A percentile compares a stretch with the other conserved stretches of the same genome.
Evolutionary conservation across 495 filamentous ascomycete genomes (phyloP).

Genomic region (Talaromyces nanjingensis): DNA sequence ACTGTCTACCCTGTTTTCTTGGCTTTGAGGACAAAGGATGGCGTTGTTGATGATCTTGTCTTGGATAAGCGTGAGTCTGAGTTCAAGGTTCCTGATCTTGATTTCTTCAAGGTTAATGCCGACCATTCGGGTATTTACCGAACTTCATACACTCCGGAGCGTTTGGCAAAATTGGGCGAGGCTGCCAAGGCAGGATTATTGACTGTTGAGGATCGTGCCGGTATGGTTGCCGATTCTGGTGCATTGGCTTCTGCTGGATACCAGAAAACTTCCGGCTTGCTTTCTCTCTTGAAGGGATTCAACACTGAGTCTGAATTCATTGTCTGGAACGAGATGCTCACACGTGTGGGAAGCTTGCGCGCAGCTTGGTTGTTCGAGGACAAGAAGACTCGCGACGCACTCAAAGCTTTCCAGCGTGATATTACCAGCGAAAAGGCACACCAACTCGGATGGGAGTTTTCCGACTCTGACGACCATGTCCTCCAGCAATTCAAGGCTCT

Average conservation of each 20-base stretch:
- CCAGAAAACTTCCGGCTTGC: constrained; percentile 82
- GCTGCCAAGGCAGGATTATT: constrained; percentile 82
- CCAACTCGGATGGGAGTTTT: constrained; percentile 81
- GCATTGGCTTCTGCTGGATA: constrained; percentile 86
- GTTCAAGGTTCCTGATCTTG: constrained; percentile 55
- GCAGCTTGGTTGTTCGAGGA: constrained; percentile 88
- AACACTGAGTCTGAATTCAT: constrained; percentile 79
- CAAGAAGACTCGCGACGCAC: constrained; percentile 58
- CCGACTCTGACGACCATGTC: constrained; percentile 75
- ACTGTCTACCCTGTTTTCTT: constrained; percentile 61
- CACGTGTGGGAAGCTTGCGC: constrained; percentile 66
- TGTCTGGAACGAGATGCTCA: constrained; percentile 88
- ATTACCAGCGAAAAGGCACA: constrained; percentile 73
- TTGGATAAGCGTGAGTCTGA: constrained; percentile 67
- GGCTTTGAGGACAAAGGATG: constrained; percentile 51
- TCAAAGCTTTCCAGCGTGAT: constrained; percentile 74
- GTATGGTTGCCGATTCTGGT: constrained; percentile 93
- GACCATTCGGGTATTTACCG: constrained; percentile 61
- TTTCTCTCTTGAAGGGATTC: constrained; percentile 81
- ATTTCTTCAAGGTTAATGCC: constrained; percentile 65
- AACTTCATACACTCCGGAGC: constrained; percentile 55
- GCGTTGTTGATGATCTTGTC: constrained; percentile 51
- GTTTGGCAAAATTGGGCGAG: constrained; percentile 56
- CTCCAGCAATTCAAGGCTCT: constrained; percentile 75
- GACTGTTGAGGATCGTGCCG: constrained; percentile 86